These are phyloP conservation scores for Aureobasidium zeae DNA, from an alignment of 2,329 filamentous ascomycete species.

Conservation along the genomic window DNA sequence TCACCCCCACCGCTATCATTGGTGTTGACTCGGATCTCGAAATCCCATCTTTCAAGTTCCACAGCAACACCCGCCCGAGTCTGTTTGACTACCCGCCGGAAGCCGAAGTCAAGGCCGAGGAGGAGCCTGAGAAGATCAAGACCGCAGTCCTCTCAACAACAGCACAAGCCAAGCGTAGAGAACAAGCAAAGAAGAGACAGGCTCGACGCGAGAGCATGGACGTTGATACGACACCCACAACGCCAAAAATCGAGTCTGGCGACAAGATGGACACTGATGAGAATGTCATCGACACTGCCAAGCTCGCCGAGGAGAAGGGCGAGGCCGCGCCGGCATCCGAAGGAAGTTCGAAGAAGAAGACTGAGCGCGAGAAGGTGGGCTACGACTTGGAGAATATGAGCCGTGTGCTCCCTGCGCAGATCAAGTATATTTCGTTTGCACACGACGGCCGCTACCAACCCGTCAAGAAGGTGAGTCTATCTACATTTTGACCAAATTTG, in stretches of 20 bases:
- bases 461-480: slow-evolving; percentile 56
- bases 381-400: slow-evolving; percentile 98
- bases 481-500: slow-evolving; percentile 34
- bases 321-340: slow-evolving; percentile 42
- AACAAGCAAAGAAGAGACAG: slow-evolving; percentile 86
- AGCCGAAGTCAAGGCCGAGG: slow-evolving; percentile 88
- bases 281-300: slow-evolving; percentile 31
- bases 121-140: slow-evolving; percentile 86
- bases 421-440: slow-evolving; percentile 92
- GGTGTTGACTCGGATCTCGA: slow-evolving; percentile 89
- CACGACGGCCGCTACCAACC: slow-evolving; percentile 77
- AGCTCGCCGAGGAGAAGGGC: slow-evolving; percentile 34
- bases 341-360: slow-evolving; percentile 70
- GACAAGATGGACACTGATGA: slow-evolving; percentile 79
- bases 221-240: slow-evolving; percentile 68
- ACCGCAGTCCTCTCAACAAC: slow-evolving; percentile 95
- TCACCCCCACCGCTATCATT: slow-evolving; percentile 94
- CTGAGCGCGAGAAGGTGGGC: slow-evolving; percentile 91
- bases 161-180: slow-evolving; percentile 89
- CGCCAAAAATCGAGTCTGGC: slow-evolving; percentile 51
- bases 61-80: slow-evolving; percentile 88
- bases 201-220: slow-evolving; percentile 81
- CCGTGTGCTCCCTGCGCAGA: slow-evolving; percentile 78
- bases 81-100: slow-evolving; percentile 97
- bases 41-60: slow-evolving; percentile 88